Conservation (phyloP, 2,329 filamentous ascomycete genomes). For the Epichloe baconii region DNA sequence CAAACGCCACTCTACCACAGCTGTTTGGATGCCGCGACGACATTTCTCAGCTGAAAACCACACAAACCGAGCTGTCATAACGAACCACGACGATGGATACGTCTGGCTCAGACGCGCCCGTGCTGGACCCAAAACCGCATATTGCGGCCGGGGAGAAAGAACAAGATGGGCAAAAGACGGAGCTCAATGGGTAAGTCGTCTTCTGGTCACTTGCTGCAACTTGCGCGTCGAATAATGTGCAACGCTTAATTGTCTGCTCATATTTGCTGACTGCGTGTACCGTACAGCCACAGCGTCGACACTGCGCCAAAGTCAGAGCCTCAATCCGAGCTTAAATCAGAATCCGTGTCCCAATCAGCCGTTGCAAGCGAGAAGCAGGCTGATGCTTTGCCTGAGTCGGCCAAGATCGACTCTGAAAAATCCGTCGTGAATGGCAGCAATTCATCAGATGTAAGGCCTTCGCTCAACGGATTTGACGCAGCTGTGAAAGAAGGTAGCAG, state of each 20-base stretch:
- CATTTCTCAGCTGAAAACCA: neutral
- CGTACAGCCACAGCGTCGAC: slow-evolving; percentile 1
- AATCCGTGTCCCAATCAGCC: slow-evolving; percentile 3
- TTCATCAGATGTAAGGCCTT: neutral
- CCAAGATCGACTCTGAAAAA: slow-evolving; percentile 6
- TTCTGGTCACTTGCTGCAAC: slow-evolving; percentile 2
- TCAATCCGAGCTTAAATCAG: slow-evolving; percentile 4
- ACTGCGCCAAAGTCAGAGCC: slow-evolving; percentile 7
- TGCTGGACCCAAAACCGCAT: slow-evolving; percentile 34
- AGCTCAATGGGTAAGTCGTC: slow-evolving; percentile 25
- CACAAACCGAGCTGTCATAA: neutral
- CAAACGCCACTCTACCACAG: slow-evolving; percentile 9
- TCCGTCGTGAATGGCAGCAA: slow-evolving; percentile 9
- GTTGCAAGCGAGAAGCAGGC: neutral
- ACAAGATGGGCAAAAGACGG: slow-evolving; percentile 18
- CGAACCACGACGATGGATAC: slow-evolving; percentile 41
- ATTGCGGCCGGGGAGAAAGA: slow-evolving; percentile 17
- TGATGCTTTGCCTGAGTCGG: neutral
- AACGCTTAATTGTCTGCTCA: neutral
- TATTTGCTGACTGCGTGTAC: slow-evolving; percentile 1
- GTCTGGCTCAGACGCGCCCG: slow-evolving; percentile 27
- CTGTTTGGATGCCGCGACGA: slow-evolving; percentile 6
- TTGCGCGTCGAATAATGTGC: neutral
- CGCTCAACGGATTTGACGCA: slow-evolving; percentile 4
- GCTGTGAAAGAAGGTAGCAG: neutral